These are phyloP conservation scores for Durotheca rogersii DNA, from an alignment of 495 filamentous ascomycete genomes.

Conservation along the genomic window DNA sequence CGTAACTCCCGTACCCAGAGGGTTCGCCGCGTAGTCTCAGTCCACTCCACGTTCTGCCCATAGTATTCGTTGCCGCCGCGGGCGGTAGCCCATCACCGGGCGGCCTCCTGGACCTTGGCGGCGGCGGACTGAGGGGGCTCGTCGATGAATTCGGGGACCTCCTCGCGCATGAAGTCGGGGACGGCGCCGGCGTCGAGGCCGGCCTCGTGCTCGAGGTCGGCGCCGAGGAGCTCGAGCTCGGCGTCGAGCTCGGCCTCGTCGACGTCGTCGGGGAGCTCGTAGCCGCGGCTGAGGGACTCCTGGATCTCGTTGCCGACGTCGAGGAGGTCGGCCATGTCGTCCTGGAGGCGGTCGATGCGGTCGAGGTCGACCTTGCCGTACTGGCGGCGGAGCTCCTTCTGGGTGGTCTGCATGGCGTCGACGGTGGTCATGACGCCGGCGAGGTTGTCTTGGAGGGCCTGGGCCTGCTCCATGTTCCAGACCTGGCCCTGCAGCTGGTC, in stretches of 20 bases:
- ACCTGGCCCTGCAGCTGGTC: constrained; percentile 93
- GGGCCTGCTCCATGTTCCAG: constrained; percentile 99
- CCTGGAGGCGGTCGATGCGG: constrained; percentile 96
- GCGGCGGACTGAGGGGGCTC: constrained; percentile 62
- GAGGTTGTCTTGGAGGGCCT: constrained; percentile 98
- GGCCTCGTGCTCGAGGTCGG: constrained; percentile 77
- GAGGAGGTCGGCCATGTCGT: constrained; percentile 98
- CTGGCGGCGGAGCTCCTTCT: constrained; percentile 89
- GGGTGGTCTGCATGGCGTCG: constrained; percentile 94
- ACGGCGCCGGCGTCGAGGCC: constrained; percentile 61
- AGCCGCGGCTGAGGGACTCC: constrained; percentile 88
- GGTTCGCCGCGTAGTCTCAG: too few species aligned
- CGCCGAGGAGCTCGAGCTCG: constrained; percentile 89
- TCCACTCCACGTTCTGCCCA: too few species aligned
- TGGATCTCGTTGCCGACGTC: constrained; percentile 98
- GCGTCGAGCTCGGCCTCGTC: constrained; percentile 98
- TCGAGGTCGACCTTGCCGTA: constrained; percentile 97
- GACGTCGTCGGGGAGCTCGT: constrained; percentile 95
- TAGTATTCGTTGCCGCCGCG: too few species aligned
- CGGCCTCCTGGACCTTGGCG: constrained; percentile 78
- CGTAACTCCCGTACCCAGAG: constrained; percentile 10
- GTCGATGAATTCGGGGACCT: constrained; percentile 88
- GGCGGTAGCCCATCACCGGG: constrained; percentile 55
- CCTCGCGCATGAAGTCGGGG: constrained; percentile 87
- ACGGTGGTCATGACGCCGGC: constrained; percentile 99